Evolutionary conservation across 768 basidiomycete genomes (phyloP), one percentile per base, ranked within the genome.

Genomic region (Xerocomus potaroensis): DNA sequence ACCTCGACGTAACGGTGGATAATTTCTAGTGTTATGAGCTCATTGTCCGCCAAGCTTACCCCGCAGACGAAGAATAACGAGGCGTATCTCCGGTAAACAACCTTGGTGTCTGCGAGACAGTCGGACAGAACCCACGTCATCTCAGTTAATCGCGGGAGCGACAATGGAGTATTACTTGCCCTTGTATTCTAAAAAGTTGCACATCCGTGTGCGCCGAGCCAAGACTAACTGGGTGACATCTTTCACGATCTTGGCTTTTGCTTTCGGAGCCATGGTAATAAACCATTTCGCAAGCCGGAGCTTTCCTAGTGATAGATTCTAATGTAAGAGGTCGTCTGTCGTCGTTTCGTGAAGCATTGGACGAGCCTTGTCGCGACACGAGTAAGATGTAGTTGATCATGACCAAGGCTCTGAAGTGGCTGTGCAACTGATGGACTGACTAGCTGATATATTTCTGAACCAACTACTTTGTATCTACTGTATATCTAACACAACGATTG

Each of bases 211-310:
- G 48, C 88, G 77, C 41, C 95, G 78, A 42, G 84, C 88, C 36
- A 95, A 74, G 24, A 97, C 92, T 29, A 96, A 78, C 67, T 93
- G 91, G 1, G 92, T 94, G 24, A 97, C 87, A 62, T 98, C 95
- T 69, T 91, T 93, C 53, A 96, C 84, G 61, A 95, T 92, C 78
- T 93, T 95, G 45, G 78, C 76, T 67, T 91, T 94, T 29, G 73
- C 72, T 67, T 92, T 91, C 18, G 83, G 73, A 24, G 87, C 72
- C 67, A 93, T 75, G 1, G 95, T 89, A 16, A 80, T 77, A 65
- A 91, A 98, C 95, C 95, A 98, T 77, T 98, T 98, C 24, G 92
- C 83, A 30, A 97, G 80, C 44, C 95, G 82, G 41, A 97, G 80
- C 72, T 95, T 95, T 55, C 94, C 91, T 94, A 57, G 18, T 31